These are phyloP conservation scores for Hydrangea macrophylla DNA, from an alignment of 148 eudicot species.

Conservation along the genomic window DNA sequence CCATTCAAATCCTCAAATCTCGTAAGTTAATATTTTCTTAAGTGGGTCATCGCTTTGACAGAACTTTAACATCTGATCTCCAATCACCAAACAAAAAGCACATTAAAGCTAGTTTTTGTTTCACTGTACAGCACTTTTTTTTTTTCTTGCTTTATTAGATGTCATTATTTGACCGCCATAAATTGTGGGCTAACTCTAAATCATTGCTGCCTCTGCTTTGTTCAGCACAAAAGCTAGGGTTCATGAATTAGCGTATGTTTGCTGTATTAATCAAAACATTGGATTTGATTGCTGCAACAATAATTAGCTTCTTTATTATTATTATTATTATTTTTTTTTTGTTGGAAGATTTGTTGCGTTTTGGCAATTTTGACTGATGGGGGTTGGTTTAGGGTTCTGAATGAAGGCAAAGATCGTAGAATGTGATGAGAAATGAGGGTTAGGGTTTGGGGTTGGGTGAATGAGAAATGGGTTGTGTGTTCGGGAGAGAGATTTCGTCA, in stretches of 20 bases:
- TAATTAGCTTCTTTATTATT: background rate
- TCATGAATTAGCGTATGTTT: slow-evolving; percentile 19
- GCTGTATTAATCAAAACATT: slow-evolving; percentile 7
- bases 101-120: slow-evolving; percentile 14
- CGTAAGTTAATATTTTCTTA: background rate
- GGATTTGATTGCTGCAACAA: background rate
- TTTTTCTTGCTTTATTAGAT: slow-evolving; percentile 3
- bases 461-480: slow-evolving; percentile 60
- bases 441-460: slow-evolving; percentile 19
- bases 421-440: slow-evolving; percentile 48
- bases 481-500: slow-evolving; percentile 46
- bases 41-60: slow-evolving; percentile 19
- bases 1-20: slow-evolving; percentile 2
- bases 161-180: slow-evolving; percentile 30
- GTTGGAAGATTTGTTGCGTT: slow-evolving; percentile 6
- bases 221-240: slow-evolving; percentile 27
- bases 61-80: slow-evolving; percentile 12
- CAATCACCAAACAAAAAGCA: slow-evolving; percentile 8
- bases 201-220: slow-evolving; percentile 43
- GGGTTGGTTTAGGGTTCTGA: slow-evolving; percentile 20
- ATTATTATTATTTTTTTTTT: slow-evolving; percentile 16
- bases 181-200: slow-evolving; percentile 29
- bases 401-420: slow-evolving; percentile 12
- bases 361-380: slow-evolving; percentile 6
- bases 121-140: slow-evolving; percentile 18